Evolutionary conservation across 176 grass and related monocot species (phyloP).

Genomic region (Avena insularis): DNA sequence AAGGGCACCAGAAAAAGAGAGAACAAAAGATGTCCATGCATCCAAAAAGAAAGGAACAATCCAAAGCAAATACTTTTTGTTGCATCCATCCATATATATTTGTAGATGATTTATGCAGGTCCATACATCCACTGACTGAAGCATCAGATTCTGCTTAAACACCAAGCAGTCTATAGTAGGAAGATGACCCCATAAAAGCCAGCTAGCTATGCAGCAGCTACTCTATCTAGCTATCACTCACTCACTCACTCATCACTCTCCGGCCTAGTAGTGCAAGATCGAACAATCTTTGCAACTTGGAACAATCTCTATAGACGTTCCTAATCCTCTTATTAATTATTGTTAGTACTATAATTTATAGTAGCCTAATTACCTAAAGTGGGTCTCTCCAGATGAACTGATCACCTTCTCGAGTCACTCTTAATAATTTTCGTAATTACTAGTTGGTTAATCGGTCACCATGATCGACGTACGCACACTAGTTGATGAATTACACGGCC

Average conservation of each 20-base stretch:
- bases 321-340: conserved; percentile 5
- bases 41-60: conserved; percentile 62
- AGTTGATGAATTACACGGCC: background rate
- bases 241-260: background rate
- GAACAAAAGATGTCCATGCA: conserved; percentile 39
- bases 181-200: conserved; percentile 40
- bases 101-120: conserved; percentile 34
- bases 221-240: conserved; percentile 16
- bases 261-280: conserved; percentile 44
- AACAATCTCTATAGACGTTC: background rate
- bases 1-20: background rate
- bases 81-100: conserved; percentile 36
- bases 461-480: background rate
- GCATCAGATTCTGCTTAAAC: conserved; percentile 99
- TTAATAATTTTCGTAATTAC: background rate
- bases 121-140: conserved; percentile 43
- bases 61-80: conserved; percentile 28
- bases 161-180: conserved; percentile 58
- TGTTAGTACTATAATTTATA: background rate
- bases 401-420: background rate
- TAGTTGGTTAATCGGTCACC: background rate
- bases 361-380: conserved; percentile 19
- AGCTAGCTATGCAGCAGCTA: conserved; percentile 21
- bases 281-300: conserved; percentile 53
- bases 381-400: background rate